Conservation (phyloP, 2,329 filamentous ascomycete genomes). For the Xylariaceae sp. region DNA sequence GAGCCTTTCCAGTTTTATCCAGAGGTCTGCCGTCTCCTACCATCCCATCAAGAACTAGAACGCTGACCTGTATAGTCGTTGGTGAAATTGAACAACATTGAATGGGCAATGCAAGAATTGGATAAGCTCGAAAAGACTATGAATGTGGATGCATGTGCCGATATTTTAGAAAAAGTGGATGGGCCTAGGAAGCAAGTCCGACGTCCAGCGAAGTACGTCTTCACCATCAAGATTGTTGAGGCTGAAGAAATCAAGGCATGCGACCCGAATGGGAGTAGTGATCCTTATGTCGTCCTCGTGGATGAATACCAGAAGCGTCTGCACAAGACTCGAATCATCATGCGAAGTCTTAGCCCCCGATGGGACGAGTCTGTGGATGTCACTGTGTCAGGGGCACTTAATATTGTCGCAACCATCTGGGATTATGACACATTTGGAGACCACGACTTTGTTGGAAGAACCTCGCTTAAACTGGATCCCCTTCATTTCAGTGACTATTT, state of each 20-base stretch:
- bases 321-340: constrained; percentile 89
- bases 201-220: constrained; percentile 84
- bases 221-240: constrained; percentile 98
- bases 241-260: constrained; percentile 98
- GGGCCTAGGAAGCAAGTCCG: constrained; percentile 63
- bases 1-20: constrained; percentile 97
- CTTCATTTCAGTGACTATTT: constrained; percentile 94
- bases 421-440: constrained; percentile 97
- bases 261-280: constrained; percentile 88
- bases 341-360: constrained; percentile 83
- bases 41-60: constrained; percentile 8
- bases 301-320: constrained; percentile 98
- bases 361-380: constrained; percentile 99
- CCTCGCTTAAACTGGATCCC: constrained; percentile 98
- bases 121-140: constrained; percentile 86
- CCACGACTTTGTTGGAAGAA: constrained; percentile 94
- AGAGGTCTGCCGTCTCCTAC: constrained; percentile 55
- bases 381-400: constrained; percentile 83
- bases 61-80: constrained; percentile 63
- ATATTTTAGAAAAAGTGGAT: constrained; percentile 70
- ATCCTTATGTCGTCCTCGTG: constrained; percentile 93
- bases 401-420: constrained; percentile 96
- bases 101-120: constrained; percentile 87
- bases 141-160: constrained; percentile 87
- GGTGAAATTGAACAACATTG: constrained; percentile 96